phyloP scores from a whole-genome alignment of 2,329 filamentous ascomycete genomes.

The Aspergillus eucalypticola region DNA sequence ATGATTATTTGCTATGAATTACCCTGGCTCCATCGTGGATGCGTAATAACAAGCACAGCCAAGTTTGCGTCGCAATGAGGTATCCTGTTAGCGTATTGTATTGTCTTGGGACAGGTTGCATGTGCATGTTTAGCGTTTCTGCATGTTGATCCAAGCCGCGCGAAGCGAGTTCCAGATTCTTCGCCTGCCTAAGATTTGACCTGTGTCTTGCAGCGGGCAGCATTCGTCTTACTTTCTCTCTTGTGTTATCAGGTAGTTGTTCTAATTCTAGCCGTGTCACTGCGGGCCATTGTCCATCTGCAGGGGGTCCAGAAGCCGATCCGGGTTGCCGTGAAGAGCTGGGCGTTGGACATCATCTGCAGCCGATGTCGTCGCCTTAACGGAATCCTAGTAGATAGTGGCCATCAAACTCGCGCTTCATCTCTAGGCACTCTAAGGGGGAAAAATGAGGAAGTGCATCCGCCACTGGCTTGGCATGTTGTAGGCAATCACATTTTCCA shows the following conservation, averaged over 20 bases:
- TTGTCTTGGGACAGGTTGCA: not conserved
- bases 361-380: not conserved
- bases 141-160: not conserved
- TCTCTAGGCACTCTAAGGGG: not conserved
- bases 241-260: not conserved
- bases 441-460: not conserved
- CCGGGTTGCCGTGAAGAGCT: not conserved
- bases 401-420: not conserved
- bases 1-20: slow-evolving; percentile 1
- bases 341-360: not conserved
- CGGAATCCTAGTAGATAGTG: not conserved
- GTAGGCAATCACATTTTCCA: not conserved
- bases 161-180: not conserved
- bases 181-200: not conserved
- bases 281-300: not conserved
- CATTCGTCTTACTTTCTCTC: slow-evolving; percentile 1
- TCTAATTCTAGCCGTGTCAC: not conserved
- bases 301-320: not conserved
- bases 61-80: not conserved
- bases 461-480: not conserved
- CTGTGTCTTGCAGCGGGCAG: slow-evolving; percentile 1
- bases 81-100: not conserved
- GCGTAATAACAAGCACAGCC: not conserved
- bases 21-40: not conserved
- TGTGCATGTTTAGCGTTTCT: slow-evolving; percentile 1